These are phyloP conservation scores for Paecilomyces sp. DNA, from an alignment of 2,329 filamentous ascomycete species.

Conservation along the genomic window DNA sequence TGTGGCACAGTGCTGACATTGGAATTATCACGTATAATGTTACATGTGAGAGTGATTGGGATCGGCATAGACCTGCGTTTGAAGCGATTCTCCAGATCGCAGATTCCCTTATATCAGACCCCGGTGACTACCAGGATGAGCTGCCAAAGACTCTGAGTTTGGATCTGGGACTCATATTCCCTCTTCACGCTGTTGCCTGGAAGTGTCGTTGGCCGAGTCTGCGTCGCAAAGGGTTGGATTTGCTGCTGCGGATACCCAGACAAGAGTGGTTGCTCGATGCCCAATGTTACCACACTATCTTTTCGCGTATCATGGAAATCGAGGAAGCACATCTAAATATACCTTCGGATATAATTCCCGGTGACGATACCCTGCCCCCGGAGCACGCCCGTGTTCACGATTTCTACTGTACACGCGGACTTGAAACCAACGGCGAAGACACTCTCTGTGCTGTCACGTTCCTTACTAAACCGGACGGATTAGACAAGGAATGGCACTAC, in stretches of 20 bases:
- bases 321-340: slow-evolving; percentile 7
- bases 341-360: background rate
- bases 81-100: background rate
- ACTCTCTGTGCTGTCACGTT: background rate
- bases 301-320: slow-evolving; percentile 9
- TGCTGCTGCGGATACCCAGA: slow-evolving; percentile 8
- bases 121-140: slow-evolving; percentile 4
- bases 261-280: slow-evolving; percentile 10
- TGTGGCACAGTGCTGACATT: slow-evolving; percentile 4
- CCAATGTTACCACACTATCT: slow-evolving; percentile 9
- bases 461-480: background rate
- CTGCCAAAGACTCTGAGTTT: slow-evolving; percentile 6
- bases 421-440: background rate
- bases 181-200: slow-evolving; percentile 13
- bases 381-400: slow-evolving; percentile 9
- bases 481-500: background rate
- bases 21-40: slow-evolving; percentile 2
- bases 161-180: slow-evolving; percentile 12
- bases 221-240: slow-evolving; percentile 10
- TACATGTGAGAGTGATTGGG: background rate
- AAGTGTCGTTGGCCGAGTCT: slow-evolving; percentile 14
- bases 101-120: background rate
- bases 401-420: slow-evolving; percentile 2
- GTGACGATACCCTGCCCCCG: slow-evolving; percentile 1
- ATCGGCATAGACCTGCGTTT: background rate